phyloP scores from a whole-genome alignment of 352 stramenopile species.

The Globisporangium alternatum region DNA sequence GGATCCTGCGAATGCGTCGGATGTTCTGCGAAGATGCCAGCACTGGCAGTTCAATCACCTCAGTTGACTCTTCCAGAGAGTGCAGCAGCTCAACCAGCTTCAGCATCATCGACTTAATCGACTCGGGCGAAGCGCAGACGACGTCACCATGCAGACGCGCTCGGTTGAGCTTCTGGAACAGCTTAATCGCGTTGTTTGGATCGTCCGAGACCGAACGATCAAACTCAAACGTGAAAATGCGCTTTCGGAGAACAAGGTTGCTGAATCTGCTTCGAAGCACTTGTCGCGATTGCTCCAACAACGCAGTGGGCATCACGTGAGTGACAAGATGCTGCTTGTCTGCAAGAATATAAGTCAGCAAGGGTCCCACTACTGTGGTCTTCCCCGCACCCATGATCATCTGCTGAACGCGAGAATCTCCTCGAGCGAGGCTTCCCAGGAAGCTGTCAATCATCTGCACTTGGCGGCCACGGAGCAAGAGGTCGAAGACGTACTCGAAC shows the following conservation, averaged over 20 bases:
- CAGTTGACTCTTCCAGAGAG: slow-evolving; percentile 81
- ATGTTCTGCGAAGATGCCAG: slow-evolving; percentile 68
- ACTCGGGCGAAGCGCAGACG: slow-evolving; percentile 98
- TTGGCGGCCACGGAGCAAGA: slow-evolving; percentile 97
- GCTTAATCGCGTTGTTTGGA: slow-evolving; percentile 44
- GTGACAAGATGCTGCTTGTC: slow-evolving; percentile 94
- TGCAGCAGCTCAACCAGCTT: slow-evolving; percentile 97
- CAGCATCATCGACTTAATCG: slow-evolving; percentile 99
- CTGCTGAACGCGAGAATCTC: slow-evolving; percentile 88
- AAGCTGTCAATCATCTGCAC: slow-evolving; percentile 99
- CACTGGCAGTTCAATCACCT: slow-evolving; percentile 63
- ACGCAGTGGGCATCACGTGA: slow-evolving; percentile 98
- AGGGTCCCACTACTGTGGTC: slow-evolving; percentile 98
- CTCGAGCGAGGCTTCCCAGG: slow-evolving; percentile 79
- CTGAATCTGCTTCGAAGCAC: slow-evolving; percentile 98
- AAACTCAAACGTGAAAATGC: slow-evolving; percentile 99
- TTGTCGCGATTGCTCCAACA: slow-evolving; percentile 98
- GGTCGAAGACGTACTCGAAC: slow-evolving; percentile 99
- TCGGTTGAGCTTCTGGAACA: slow-evolving; percentile 88
- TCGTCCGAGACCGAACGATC: slow-evolving; percentile 93
- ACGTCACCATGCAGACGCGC: slow-evolving; percentile 91
- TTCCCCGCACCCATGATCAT: slow-evolving; percentile 99
- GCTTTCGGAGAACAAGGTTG: slow-evolving; percentile 94
- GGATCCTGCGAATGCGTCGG: slow-evolving; percentile 55
- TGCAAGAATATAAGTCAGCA: slow-evolving; percentile 97